Percentiles rank a stretch among this genome's conserved stretches.
phyloP scores from a whole-genome alignment of 768 basidiomycete species.

The Lentinula boryana region DNA sequence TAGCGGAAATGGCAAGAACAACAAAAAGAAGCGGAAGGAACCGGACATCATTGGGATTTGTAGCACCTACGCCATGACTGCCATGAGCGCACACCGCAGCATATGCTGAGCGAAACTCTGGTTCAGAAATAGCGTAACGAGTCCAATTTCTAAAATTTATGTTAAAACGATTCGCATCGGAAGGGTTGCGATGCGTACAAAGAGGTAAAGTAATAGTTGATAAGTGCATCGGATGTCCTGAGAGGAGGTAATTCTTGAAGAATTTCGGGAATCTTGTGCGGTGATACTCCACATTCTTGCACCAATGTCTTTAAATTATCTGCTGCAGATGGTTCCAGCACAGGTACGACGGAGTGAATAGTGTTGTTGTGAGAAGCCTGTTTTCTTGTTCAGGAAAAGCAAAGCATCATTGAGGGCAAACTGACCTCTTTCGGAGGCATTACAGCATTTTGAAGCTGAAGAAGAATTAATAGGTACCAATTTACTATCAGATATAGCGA shows the following conservation, averaged over 20 bases:
- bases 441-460: conserved; percentile 49
- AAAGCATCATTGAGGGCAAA: background rate
- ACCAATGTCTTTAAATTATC: conserved; percentile 83
- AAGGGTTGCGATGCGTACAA: conserved; percentile 42
- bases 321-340: conserved; percentile 52
- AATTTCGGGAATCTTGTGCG: conserved; percentile 86
- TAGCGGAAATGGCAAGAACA: conserved; percentile 80
- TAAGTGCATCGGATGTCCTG: conserved; percentile 65
- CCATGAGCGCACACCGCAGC: conserved; percentile 57
- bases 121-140: conserved; percentile 85
- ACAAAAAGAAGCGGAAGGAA: conserved; percentile 93
- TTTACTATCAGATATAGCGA: background rate
- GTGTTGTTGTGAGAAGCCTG: conserved; percentile 18
- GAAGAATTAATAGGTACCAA: background rate
- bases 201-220: conserved; percentile 75
- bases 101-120: conserved; percentile 72
- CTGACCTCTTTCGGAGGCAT: conserved; percentile 22
- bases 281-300: conserved; percentile 88
- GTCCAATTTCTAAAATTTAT: conserved; percentile 72
- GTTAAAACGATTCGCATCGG: conserved; percentile 3
- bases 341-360: conserved; percentile 39
- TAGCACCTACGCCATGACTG: conserved; percentile 48
- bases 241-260: conserved; percentile 83
- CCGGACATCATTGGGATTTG: conserved; percentile 71
- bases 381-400: background rate